Evolutionary conservation across 768 basidiomycete species (phyloP), one percentile per base, ranked within the genome.

Genomic region (Tulasnella sp.): DNA sequence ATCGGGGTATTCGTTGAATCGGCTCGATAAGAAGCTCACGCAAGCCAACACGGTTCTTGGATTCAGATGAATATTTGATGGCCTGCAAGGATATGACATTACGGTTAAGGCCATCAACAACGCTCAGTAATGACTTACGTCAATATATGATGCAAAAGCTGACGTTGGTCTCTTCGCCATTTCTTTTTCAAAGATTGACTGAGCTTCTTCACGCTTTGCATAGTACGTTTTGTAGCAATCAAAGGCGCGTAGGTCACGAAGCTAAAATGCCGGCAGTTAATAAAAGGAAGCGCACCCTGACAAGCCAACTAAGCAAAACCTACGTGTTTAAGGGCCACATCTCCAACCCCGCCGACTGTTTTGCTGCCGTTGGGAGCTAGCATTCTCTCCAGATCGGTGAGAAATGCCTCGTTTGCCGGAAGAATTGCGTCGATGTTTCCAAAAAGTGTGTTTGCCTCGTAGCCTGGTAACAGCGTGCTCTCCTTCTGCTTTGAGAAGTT

Each of bases 1-100:
- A 96, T 57, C 93, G 74, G 3, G 92, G 91, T 60, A 98, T 89
- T 29, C 92, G 79, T 61, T 98, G 92, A 4, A 95, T 88, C 13
- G 92, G 92, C 58, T 98, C 92, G 81, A 93, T 93, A 19, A 96
- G 72, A 43, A 95, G 75, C 63, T 93, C 91, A 24, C 91, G 76
- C 48, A 96, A 70, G 37, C 87, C 90, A 50, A 93, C 76, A 34
- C 89, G 84, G 62, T 90, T 59, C 74, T 73, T 27, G 72, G 64
- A 57, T 86, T 86, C 19, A 13, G 76, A 76, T 56, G 81, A 78
- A 62, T 92, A 93, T 70, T 93, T 91, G 64, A 88, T 80, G 52
- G 80, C 80, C 86, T 91, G 58, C 15, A 49, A 53, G 54, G 55
- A n/a, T n/a, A n/a, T n/a, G n/a, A n/a, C n/a, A n/a, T n/a, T n/a